phyloP scores from a whole-genome alignment of 1,284 basidiomycete genomes.

The Phaffia rhodozyma region DNA sequence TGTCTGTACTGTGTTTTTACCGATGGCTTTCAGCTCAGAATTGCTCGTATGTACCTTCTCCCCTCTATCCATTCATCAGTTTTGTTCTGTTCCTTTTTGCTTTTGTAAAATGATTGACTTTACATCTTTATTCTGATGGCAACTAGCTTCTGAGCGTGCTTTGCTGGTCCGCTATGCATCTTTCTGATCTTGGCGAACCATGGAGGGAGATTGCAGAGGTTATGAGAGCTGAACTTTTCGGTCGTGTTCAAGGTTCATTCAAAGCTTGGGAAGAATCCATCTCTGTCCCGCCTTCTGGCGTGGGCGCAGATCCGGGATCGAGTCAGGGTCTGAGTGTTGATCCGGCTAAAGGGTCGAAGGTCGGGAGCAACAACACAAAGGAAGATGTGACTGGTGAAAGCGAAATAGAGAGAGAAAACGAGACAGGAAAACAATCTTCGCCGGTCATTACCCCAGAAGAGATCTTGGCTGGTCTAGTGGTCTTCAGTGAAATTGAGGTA shows the following conservation, averaged over 20 bases:
- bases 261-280: not conserved
- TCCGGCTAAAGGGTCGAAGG: too few species aligned
- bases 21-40: constrained; percentile 11
- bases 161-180: constrained; percentile 17
- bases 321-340: too few species aligned
- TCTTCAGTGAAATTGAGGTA: constrained; percentile 15
- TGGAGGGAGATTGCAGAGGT: constrained; percentile 16
- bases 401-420: too few species aligned
- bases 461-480: constrained; percentile 9
- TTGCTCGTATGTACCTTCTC: constrained; percentile 1
- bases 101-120: too few species aligned
- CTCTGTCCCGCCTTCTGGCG: too few species aligned
- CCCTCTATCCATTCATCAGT: not conserved
- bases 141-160: constrained; percentile 10
- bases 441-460: not conserved
- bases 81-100: not conserved
- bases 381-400: not conserved
- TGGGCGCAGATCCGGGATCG: too few species aligned
- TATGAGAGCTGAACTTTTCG: not conserved
- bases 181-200: constrained; percentile 10
- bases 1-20: constrained; percentile 11
- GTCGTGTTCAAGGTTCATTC: not conserved
- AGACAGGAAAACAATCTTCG: too few species aligned
- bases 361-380: too few species aligned
- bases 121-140: too few species aligned